Evolutionary conservation across 176 grass and related monocot genomes (phyloP).

Genomic region (Guadua angustifolia): DNA sequence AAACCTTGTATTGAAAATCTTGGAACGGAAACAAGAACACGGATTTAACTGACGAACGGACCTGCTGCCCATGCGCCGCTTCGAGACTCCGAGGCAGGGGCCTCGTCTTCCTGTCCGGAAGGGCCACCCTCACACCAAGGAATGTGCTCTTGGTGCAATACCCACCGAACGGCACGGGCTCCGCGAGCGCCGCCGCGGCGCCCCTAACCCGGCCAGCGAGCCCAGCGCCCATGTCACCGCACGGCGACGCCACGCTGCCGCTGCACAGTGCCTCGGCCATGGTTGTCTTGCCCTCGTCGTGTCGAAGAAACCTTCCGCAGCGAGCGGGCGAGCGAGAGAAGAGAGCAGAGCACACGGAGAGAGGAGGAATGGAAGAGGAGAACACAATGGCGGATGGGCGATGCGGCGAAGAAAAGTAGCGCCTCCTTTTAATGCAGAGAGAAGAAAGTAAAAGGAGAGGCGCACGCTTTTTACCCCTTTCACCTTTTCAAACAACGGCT

Average conservation of each 20-base stretch:
- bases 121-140: slow-evolving; percentile 48
- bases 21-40: background rate
- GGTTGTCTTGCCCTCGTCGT: background rate
- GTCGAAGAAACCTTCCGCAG: background rate
- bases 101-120: slow-evolving; percentile 38
- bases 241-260: slow-evolving; percentile 33
- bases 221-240: background rate
- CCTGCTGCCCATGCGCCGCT: slow-evolving; percentile 54
- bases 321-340: background rate
- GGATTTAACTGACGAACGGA: slow-evolving; percentile 1
- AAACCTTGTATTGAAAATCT: background rate
- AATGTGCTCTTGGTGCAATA: slow-evolving; percentile 49
- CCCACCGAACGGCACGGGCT: slow-evolving; percentile 10
- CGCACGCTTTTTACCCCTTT: background rate
- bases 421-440: slow-evolving; percentile 24
- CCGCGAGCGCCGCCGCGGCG: slow-evolving; percentile 32
- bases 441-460: background rate
- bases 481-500: background rate
- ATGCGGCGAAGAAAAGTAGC: slow-evolving; percentile 34
- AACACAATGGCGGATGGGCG: background rate
- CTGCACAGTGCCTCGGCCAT: slow-evolving; percentile 60
- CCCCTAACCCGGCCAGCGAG: slow-evolving; percentile 24
- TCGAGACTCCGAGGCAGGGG: slow-evolving; percentile 37
- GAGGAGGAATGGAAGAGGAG: background rate
- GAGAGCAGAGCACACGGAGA: background rate